phyloP scores from a whole-genome alignment of 108 stramenopile genomes.

The Aurantiochytrium sp. region DNA sequence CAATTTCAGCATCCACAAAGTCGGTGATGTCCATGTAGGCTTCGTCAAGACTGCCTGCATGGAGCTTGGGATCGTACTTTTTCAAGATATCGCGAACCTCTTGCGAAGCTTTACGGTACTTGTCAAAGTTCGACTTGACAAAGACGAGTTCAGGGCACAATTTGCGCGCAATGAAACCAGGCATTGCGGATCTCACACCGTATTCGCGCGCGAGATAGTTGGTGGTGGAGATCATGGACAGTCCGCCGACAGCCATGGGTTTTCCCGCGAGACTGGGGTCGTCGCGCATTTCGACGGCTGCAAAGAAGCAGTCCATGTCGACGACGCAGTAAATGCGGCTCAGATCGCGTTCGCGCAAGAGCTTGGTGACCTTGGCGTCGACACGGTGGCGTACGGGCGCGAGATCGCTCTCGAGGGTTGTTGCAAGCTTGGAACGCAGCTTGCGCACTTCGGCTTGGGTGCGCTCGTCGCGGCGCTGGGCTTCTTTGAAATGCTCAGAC shows the following conservation, averaged over 20 bases:
- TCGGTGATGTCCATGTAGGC: slow-evolving; percentile 81
- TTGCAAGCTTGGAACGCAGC: slow-evolving; percentile 21
- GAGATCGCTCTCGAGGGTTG: neutral
- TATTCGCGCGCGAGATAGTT: slow-evolving; percentile 83
- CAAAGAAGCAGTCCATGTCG: slow-evolving; percentile 90
- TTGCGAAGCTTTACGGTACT: slow-evolving; percentile 66
- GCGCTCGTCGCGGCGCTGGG: slow-evolving; percentile 25
- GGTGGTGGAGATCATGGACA: slow-evolving; percentile 76
- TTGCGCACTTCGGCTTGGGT: slow-evolving; percentile 24
- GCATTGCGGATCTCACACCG: slow-evolving; percentile 95
- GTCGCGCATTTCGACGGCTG: slow-evolving; percentile 68
- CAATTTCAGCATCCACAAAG: slow-evolving; percentile 28
- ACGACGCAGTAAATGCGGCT: slow-evolving; percentile 62
- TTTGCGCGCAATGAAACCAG: slow-evolving; percentile 82
- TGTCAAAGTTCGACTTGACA: slow-evolving; percentile 64
- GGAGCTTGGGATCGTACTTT: slow-evolving; percentile 77
- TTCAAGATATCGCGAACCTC: slow-evolving; percentile 56
- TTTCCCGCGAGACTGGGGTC: slow-evolving; percentile 67
- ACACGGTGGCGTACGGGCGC: neutral
- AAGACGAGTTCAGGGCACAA: slow-evolving; percentile 39
- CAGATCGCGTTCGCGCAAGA: slow-evolving; percentile 13
- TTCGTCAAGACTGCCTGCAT: slow-evolving; percentile 76
- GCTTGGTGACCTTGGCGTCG: neutral
- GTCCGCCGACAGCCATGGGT: slow-evolving; percentile 78
- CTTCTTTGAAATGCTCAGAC: slow-evolving; percentile 37